Percentiles rank a stretch among this genome's conserved stretches.
phyloP scores from a whole-genome alignment of 2,329 filamentous ascomycete species.

The Lecanosticta acicola region DNA sequence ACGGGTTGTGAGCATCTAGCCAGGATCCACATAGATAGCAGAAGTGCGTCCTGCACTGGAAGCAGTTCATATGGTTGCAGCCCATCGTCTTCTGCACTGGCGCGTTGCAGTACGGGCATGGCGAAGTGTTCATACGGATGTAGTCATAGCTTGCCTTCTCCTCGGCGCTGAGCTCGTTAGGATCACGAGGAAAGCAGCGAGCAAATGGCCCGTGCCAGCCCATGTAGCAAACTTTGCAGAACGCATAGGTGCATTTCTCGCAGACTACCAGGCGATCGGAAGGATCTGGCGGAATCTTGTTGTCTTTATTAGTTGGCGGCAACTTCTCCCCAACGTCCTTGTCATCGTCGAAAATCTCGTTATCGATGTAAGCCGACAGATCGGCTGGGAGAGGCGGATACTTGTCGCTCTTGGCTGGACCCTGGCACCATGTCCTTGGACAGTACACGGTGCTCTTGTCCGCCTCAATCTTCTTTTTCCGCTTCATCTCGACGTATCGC shows the following conservation, averaged over 20 bases:
- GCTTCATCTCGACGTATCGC: constrained; percentile 82
- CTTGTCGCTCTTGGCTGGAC: constrained; percentile 61
- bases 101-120: constrained; percentile 80
- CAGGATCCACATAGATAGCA: constrained; percentile 92
- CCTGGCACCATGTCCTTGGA: constrained; percentile 86
- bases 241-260: constrained; percentile 82
- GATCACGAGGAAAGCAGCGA: constrained; percentile 62
- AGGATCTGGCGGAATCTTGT: constrained; percentile 22
- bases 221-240: constrained; percentile 68
- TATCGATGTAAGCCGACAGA: constrained; percentile 36
- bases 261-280: constrained; percentile 72
- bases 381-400: constrained; percentile 44
- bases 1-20: constrained; percentile 75
- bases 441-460: constrained; percentile 92
- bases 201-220: constrained; percentile 92
- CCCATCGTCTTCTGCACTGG: constrained; percentile 86
- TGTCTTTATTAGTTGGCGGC: constrained; percentile 10
- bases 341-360: constrained; percentile 31
- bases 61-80: constrained; percentile 96
- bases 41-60: constrained; percentile 83
- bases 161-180: constrained; percentile 70
- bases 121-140: constrained; percentile 71
- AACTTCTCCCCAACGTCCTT: constrained; percentile 6
- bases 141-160: constrained; percentile 85
- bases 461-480: constrained; percentile 85